Base-by-base conservation (phyloP, 1,284 basidiomycete species). In the Ganoderma lingzhi region DNA sequence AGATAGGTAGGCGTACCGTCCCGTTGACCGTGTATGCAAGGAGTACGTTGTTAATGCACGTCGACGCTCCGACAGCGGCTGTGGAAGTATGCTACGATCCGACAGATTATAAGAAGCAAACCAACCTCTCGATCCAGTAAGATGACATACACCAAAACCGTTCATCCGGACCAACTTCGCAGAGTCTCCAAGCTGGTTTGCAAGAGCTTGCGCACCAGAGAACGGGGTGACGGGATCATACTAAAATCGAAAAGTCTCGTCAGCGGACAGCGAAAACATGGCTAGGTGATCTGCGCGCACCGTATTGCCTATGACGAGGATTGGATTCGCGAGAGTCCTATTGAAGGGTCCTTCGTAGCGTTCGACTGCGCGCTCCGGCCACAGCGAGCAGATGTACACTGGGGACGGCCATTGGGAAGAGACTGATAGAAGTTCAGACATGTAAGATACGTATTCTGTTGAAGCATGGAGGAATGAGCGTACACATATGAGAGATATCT, bases 261-360 rank as follows among this genome's bases (percentile, higher is more conserved):
- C 32, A 44, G 3, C 9, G 12, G 6, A 41, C 15, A 19, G n/a
- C 28, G 19, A 12, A 30, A 51, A 4, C 6, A 17, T 14, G n/a
- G 44, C 19, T 15, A 62, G 4, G 4, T 14, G n/a, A 5, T 4
- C 12, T 10, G 12, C 6, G 30, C 69, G 42, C 35, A 74, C 73
- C n/a, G 64, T 70, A 45, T 71, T 75, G 39, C 75, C 74, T 30
- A 75, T 65, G 3, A 77, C 62, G 5, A 76, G 60, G 53, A 78
- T 70, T n/a, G 60, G 67, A 64, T 74, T 75, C 4, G 69, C 68
- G 19, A 75, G 71, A 14, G 65, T 72, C 37, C 69, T 71, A 55
- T 76, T 75, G 62, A 75, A 76, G 2, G 75, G 75, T 1, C 76
- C 76, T 12, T 65, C 63, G 48, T 73, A 77, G 14, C 76, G 48